Base-by-base conservation (phyloP, 176 grass and related monocot genomes). In the Avena sativa region DNA sequence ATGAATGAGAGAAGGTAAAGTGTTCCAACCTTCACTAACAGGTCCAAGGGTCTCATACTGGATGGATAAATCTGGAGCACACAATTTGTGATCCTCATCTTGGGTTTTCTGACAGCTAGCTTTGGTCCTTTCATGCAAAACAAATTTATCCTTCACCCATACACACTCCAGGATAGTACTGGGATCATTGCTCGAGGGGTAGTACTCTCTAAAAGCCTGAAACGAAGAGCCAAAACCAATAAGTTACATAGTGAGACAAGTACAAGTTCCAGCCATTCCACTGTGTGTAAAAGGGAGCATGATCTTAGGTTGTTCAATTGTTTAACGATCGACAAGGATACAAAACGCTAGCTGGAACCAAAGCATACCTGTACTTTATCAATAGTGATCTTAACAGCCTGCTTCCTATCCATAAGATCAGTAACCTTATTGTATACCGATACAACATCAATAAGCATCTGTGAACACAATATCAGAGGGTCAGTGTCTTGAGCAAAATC, bases 381-480 rank as follows among this genome's bases (percentile, higher is more conserved):
- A 51, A 93, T 79, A 79, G 87, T 88, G 86, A 99, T 88, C 70
- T 88, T 99, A 74, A 99, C 87, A 76, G 85, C 87, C 85, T 93
- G 94, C 76, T 96, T 99, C 71, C 52, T 94, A 69, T 88, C 89
- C 12, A 83, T 94, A 65, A 99, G 91, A 85, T 87, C 71, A 20
- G 92, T 91, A 74, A 93, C 87, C 85, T 94, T 96, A 71, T 93
- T 99, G 84, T 91, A 99, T 58, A 94, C 4, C 57, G 76, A 88
- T 52, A 94, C 94, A 75, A 91, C 91, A 78, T 99, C 94, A 34
- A 93, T 72, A 78, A 99, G 84, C 71, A 96, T 96, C 94, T 99
- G 83, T 58, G 48, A 86, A 81, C 71, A 57, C 25, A 90, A 5
- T 51, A 83, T 17, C 13, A 64, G 30, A 61, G 11, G 50, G 20